Evolutionary conservation across 352 stramenopile genomes (phyloP).

Genomic region (Pythium insidiosum): DNA sequence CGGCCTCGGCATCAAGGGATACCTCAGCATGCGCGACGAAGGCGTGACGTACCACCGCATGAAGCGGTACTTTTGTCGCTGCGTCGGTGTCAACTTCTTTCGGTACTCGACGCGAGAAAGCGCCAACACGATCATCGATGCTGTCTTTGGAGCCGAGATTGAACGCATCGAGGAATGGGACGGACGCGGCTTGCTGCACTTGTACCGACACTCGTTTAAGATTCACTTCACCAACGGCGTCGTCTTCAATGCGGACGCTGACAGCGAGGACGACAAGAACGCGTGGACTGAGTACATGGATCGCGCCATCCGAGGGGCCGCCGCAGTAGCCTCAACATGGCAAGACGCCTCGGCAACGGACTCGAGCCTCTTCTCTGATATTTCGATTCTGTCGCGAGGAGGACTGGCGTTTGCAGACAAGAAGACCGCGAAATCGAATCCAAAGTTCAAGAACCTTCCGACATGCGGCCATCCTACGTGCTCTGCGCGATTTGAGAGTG

Average conservation of each 20-base stretch:
- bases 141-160: conserved; percentile 59
- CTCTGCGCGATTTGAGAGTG: conserved; percentile 57
- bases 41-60: conserved; percentile 81
- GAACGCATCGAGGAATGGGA: conserved; percentile 80
- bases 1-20: conserved; percentile 65
- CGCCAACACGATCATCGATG: conserved; percentile 49
- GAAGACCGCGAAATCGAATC: conserved; percentile 27
- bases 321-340: conserved; percentile 31
- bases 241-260: conserved; percentile 74
- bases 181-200: conserved; percentile 72
- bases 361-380: conserved; percentile 19
- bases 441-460: conserved; percentile 65
- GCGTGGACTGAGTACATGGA: conserved; percentile 78
- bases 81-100: conserved; percentile 72
- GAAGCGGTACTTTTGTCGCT: conserved; percentile 79
- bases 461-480: conserved; percentile 58
- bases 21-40: conserved; percentile 75
- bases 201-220: conserved; percentile 82
- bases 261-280: conserved; percentile 73
- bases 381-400: conserved; percentile 43
- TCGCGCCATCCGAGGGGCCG: conserved; percentile 33
- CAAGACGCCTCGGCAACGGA: too few species aligned
- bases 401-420: conserved; percentile 57
- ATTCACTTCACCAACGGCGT: conserved; percentile 62
- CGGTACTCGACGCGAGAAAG: conserved; percentile 61